phyloP scores from a whole-genome alignment of 345 rosid species.

The Eucalyptus cladocalyx region DNA sequence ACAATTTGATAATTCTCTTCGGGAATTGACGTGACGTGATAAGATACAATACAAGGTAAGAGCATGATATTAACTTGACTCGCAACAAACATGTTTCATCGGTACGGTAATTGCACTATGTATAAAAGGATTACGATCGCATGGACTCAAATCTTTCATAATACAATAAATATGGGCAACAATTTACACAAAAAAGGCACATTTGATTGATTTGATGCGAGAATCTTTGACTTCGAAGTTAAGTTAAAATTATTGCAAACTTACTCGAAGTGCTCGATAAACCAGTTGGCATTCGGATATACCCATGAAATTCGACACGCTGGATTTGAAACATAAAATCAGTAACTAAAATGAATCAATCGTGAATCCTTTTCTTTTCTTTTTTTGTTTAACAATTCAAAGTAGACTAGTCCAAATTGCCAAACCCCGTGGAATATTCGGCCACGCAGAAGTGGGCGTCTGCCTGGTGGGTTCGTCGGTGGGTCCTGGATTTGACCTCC shows the following conservation, averaged over 20 bases:
- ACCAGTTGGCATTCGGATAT: fast-evolving
- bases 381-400: neutral
- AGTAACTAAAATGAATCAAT: neutral
- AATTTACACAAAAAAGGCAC: neutral
- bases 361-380: neutral
- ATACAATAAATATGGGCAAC: neutral
- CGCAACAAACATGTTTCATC: fast-evolving
- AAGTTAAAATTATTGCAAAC: fast-evolving
- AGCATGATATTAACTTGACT: neutral
- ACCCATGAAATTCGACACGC: neutral
- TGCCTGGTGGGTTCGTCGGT: neutral
- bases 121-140: fast-evolving
- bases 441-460: neutral
- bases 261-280: fast-evolving
- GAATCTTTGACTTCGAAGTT: fast-evolving
- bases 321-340: neutral
- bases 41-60: fast-evolving
- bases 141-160: neutral
- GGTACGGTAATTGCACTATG: fast-evolving
- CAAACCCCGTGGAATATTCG: neutral
- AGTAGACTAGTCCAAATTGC: neutral
- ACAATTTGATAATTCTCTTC: neutral
- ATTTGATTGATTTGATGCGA: fast-evolving
- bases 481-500: neutral
- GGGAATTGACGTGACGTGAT: fast-evolving